A percentile compares a stretch with the other conserved stretches of the same genome.
phyloP scores from a whole-genome alignment of 108 stramenopile species.

The Cyclostephanos tholiformis region DNA sequence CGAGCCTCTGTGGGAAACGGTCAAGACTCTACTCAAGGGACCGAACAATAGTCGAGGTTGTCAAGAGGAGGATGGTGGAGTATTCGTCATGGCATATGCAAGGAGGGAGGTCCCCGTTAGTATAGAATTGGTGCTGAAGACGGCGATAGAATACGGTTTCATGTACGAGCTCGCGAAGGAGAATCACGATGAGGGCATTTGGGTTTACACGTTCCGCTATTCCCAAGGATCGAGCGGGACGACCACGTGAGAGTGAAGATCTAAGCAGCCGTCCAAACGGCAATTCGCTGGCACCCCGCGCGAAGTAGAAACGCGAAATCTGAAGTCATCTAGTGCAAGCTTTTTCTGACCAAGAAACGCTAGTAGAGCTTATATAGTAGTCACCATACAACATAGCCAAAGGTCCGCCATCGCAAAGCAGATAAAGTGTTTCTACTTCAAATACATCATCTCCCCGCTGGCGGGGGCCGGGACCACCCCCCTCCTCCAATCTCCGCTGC shows the following conservation, averaged over 20 bases:
- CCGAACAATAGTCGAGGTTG: neutral
- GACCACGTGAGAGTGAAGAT: neutral
- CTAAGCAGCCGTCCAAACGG: too few relatives aligned
- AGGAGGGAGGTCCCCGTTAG: slow-evolving; percentile 60
- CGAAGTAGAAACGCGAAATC: too few relatives aligned
- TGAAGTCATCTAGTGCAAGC: too few relatives aligned
- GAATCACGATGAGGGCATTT: slow-evolving; percentile 48
- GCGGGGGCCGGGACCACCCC: slow-evolving; percentile 77
- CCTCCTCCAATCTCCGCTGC: slow-evolving; percentile 78
- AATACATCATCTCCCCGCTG: slow-evolving; percentile 83
- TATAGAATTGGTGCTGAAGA: slow-evolving; percentile 55
- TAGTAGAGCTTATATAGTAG: too few relatives aligned
- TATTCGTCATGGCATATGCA: slow-evolving; percentile 68
- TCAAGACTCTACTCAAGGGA: slow-evolving; percentile 43
- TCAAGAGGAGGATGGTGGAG: slow-evolving; percentile 26
- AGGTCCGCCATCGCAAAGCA: neutral
- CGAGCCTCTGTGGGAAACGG: slow-evolving; percentile 63
- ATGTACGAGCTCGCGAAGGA: slow-evolving; percentile 49
- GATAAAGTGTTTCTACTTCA: slow-evolving; percentile 56
- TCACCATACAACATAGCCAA: too few relatives aligned
- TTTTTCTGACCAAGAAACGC: too few relatives aligned
- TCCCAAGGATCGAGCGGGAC: neutral
- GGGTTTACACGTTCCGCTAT: slow-evolving; percentile 50
- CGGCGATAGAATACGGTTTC: slow-evolving; percentile 47
- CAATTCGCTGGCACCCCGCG: too few relatives aligned